A percentile compares a stretch with the other conserved stretches of the same genome.
These are phyloP conservation scores for Tephrocybe sp. DNA, from an alignment of 768 basidiomycete genomes.

Conservation along the genomic window DNA sequence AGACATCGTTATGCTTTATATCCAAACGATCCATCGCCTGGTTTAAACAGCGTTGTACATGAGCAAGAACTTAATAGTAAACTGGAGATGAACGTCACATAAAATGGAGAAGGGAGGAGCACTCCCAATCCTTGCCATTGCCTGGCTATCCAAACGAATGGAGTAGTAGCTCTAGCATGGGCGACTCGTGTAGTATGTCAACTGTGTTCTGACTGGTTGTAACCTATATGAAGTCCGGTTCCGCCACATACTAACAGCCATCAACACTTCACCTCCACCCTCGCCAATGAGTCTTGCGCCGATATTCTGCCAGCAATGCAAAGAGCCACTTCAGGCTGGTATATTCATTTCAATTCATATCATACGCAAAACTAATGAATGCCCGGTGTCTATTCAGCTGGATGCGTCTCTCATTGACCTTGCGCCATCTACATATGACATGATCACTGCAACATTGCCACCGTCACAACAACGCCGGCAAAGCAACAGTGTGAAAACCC, in stretches of 20 bases:
- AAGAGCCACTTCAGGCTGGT: slow-evolving; percentile 80
- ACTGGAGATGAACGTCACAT: too few species aligned
- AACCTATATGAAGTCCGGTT: too few species aligned
- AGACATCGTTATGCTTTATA: too few species aligned
- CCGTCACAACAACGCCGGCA: slow-evolving; percentile 40
- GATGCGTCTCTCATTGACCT: slow-evolving; percentile 91
- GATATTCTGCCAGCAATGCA: slow-evolving; percentile 82
- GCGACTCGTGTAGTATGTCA: not conserved
- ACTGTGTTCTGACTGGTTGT: too few species aligned
- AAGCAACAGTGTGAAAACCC: slow-evolving; percentile 44
- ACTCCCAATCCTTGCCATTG: too few species aligned
- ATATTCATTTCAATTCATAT: not conserved
- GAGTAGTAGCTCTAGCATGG: too few species aligned
- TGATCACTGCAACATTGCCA: slow-evolving; percentile 70
- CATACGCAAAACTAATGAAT: slow-evolving; percentile 1
- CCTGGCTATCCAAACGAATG: too few species aligned
- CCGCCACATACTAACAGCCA: not conserved
- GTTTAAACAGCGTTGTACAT: too few species aligned
- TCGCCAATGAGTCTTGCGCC: slow-evolving; percentile 38
- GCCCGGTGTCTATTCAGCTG: slow-evolving; percentile 42
- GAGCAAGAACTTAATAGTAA: too few species aligned
- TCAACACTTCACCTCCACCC: not conserved
- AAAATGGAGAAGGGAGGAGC: too few species aligned
- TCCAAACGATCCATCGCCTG: too few species aligned
- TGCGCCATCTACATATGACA: slow-evolving; percentile 83